Base-by-base conservation (phyloP, 208 protist species). In the Crithidia fasciculata region DNA sequence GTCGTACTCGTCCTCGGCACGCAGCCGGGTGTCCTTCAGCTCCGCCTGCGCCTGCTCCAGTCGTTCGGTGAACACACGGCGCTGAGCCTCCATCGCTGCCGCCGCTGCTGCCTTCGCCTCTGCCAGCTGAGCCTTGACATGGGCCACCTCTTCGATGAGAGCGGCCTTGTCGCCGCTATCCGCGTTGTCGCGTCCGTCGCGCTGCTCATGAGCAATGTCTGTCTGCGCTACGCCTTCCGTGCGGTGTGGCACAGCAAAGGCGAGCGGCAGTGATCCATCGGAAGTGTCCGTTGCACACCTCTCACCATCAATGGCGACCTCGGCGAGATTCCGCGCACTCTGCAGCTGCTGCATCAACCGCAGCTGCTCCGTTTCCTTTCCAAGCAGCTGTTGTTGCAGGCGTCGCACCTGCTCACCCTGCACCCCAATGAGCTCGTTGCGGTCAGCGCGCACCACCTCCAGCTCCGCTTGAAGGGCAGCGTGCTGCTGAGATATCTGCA, bases 371-470 rank as follows among this genome's bases (percentile, higher is more conserved):
- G 52, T 70, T 36, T 90, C 88, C 41, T 70, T 79, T 28, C 67
- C 59, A 40, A 87, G 69, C 44, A 90, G 58, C 64, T 80, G 69
- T 61, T 86, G 57, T 62, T 89, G 85, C 16, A 89, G 69, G 36
- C 56, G 49, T 0, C 80, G 78, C 53, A 89, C 74, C 36, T 81
- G 70, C 8, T 87, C 72, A 40, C 80, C 84, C 72, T 93, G 85
- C 56, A 75, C 76, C 4, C 85, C 85, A 19, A 93, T 81, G 18
- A 93, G 66, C 68, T 90, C 89, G 64, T 90, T 91, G 41, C 88
- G 75, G 58, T 93, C 88, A 13, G 75, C 76, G 4, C 88, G 88
- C 50, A 93, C 88, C 55, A 93, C 85, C 28, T 84, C 71, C 13
- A 93, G 79, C 79, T 91, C 84, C 53, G 87, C 86, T 44, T 49